Evolutionary conservation across 495 filamentous ascomycete species (phyloP).

Genomic region (Penicillium paradoxum): DNA sequence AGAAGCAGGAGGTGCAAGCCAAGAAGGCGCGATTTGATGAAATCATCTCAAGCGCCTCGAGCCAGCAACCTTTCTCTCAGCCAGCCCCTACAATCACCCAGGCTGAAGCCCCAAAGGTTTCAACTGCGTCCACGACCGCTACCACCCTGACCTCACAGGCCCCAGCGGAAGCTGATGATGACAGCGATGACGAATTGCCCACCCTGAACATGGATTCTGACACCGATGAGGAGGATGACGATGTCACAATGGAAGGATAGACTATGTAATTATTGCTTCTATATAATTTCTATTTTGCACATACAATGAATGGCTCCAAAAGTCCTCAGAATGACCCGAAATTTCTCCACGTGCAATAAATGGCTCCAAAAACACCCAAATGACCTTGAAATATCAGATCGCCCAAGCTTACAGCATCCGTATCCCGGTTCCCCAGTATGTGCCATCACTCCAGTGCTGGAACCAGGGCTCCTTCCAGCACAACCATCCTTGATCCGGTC

Average conservation of each 20-base stretch:
- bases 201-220: conserved; percentile 45
- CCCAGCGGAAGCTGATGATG: conserved; percentile 26
- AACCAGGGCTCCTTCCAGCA: conserved; percentile 51
- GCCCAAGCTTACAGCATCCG: conserved; percentile 17
- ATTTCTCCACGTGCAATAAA: not conserved
- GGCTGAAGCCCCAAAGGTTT: conserved; percentile 8
- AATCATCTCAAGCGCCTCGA: conserved; percentile 1
- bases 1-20: conserved; percentile 14
- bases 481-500: conserved; percentile 49
- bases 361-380: not conserved
- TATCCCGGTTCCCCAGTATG: conserved; percentile 64
- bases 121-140: conserved; percentile 5
- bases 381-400: not conserved
- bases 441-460: conserved; percentile 45
- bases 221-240: conserved; percentile 41
- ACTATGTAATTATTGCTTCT: not conserved
- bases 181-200: conserved; percentile 48
- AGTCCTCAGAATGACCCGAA: not conserved
- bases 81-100: conserved; percentile 11
- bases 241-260: conserved; percentile 32
- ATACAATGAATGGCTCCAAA: not conserved
- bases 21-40: conserved; percentile 37
- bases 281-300: not conserved
- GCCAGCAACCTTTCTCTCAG: conserved; percentile 6
- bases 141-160: conserved; percentile 6